phyloP scores from a whole-genome alignment of 75 land plant genomes.

The Isoetes taiwanensis region DNA sequence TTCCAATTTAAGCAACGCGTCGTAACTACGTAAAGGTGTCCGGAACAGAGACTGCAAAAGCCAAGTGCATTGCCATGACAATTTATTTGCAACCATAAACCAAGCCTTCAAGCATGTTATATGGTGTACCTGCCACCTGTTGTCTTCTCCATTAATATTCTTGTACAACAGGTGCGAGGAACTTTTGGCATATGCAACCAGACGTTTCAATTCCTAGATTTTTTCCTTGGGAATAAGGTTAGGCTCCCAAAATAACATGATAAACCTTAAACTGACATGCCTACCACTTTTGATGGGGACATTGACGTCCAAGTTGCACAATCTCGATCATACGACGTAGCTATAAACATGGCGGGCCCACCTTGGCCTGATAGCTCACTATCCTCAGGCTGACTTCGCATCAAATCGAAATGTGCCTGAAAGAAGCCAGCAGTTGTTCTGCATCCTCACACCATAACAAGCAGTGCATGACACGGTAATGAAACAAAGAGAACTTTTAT shows the following conservation, averaged over 20 bases:
- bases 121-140: constrained; percentile 59
- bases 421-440: no score
- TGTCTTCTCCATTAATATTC: constrained; percentile 29
- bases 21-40: constrained; percentile 71
- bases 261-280: constrained; percentile 1
- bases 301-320: constrained; percentile 66
- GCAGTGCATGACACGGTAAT: background rate
- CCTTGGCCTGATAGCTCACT: no score
- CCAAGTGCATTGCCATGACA: background rate
- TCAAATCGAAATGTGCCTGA: no score
- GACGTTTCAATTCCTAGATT: constrained; percentile 53
- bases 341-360: constrained; percentile 64
- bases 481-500: constrained; percentile 5
- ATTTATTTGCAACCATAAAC: background rate
- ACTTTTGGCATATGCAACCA: constrained; percentile 73
- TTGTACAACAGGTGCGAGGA: constrained; percentile 48
- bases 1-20: constrained; percentile 61
- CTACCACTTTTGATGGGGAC: constrained; percentile 44
- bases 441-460: no score
- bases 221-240: background rate
- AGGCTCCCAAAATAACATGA: no score
- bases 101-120: background rate
- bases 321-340: constrained; percentile 61
- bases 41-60: constrained; percentile 58
- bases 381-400: no score